Conservation (phyloP, 2,329 filamentous ascomycete species). For the Aspergillus sp. region DNA sequence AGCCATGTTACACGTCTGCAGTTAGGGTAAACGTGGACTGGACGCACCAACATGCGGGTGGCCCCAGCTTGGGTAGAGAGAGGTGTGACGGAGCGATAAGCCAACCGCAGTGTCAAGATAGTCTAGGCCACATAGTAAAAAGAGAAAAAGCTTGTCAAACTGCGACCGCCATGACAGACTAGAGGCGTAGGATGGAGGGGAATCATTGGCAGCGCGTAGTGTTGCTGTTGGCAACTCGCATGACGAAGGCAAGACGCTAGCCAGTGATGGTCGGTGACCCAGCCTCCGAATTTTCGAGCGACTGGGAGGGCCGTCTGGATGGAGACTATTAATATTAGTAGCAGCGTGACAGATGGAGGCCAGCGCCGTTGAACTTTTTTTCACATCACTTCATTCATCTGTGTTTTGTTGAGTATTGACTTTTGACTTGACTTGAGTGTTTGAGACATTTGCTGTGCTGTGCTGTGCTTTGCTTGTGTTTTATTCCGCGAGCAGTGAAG, state of each 20-base stretch:
- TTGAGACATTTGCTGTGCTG: too few species aligned
- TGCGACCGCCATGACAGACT: not conserved
- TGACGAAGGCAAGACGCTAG: not conserved
- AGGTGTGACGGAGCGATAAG: not conserved
- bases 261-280: not conserved
- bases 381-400: slow-evolving; percentile 15
- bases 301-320: not conserved
- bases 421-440: too few species aligned
- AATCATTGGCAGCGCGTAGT: not conserved
- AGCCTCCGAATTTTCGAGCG: slow-evolving; percentile 1
- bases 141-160: not conserved
- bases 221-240: slow-evolving; percentile 4
- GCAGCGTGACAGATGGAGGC: slow-evolving; percentile 16
- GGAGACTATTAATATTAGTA: slow-evolving; percentile 1
- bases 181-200: not conserved
- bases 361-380: slow-evolving; percentile 20
- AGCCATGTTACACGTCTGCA: not conserved
- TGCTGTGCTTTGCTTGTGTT: too few species aligned
- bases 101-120: not conserved
- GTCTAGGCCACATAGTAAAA: not conserved
- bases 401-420: not conserved
- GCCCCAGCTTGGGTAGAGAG: not conserved
- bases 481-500: too few species aligned
- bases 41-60: not conserved
- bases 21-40: not conserved